Evolutionary conservation across 1,139 yeast genomes (phyloP), one percentile per base, ranked within the genome.

Genomic region (Geotrichum phurueaensis): DNA sequence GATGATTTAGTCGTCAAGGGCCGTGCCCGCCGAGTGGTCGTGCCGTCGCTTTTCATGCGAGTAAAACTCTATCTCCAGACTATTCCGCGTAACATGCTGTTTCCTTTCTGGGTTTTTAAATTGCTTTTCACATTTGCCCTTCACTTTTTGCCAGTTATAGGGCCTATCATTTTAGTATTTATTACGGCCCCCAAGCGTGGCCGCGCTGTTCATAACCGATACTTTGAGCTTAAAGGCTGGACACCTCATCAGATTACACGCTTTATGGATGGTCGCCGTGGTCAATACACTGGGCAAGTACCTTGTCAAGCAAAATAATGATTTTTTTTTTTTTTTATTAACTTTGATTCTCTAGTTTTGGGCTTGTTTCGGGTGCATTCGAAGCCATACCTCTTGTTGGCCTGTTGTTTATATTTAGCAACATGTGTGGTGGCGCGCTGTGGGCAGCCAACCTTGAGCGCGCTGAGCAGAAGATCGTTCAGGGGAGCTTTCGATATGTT

Each of bases 371-470:
- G 0, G 79, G 83, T 29, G 66, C 81, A 2, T 73, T 87, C 29
- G 92, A 86, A 68, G 73, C 80, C 62, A 75, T 86, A 13, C 95
- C 95, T 0, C 65, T 86, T 23, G 60, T 85, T 0, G 86, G 86
- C 39, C 73, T 85, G 20, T 75, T 85, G 53, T 86, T 87, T 68
- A 76, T 81, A 66, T 86, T 85, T 68, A 85, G 94, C 12, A 84
- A 86, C 69, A 81, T 83, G 5, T 76, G 83, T 2, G 94, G 90
- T 1, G 89, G 89, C 3, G 91, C 92, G 0, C 73, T 87, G 49
- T 87, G 94, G 94, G 89, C 79, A 0, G 70, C 67, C 3, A 65
- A 68, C 13, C 62, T 72, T 39, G 77, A 74, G 60, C 29, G 64
- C 12, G 33, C 52, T 6, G 31, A 53, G 20, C 27, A 29, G 12